These are phyloP conservation scores for Leccinum ochraceum DNA, from an alignment of 768 basidiomycete species.

Conservation along the genomic window DNA sequence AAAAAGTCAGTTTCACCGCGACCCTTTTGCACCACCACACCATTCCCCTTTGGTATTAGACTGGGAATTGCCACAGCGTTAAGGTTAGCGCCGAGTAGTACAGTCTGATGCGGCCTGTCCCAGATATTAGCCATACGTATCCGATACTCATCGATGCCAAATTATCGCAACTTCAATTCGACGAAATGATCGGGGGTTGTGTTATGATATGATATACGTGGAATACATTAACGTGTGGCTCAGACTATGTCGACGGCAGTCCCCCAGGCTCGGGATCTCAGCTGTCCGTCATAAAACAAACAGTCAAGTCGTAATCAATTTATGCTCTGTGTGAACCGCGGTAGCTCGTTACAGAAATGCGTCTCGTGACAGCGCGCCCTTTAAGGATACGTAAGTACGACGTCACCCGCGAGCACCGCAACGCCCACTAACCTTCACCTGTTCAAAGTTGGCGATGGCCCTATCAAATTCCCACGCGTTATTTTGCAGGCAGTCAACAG, in stretches of 20 bases:
- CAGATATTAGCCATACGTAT: slow-evolving; percentile 23
- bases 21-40: slow-evolving; percentile 4
- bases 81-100: slow-evolving; percentile 18
- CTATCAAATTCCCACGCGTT: slow-evolving; percentile 84
- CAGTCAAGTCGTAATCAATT: slow-evolving; percentile 4
- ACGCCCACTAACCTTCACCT: slow-evolving; percentile 69
- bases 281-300: not conserved
- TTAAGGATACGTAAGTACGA: slow-evolving; percentile 29
- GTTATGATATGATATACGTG: slow-evolving; percentile 25
- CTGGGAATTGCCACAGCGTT: slow-evolving; percentile 9
- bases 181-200: slow-evolving; percentile 21
- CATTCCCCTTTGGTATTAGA: slow-evolving; percentile 18
- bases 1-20: slow-evolving; percentile 12
- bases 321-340: slow-evolving; percentile 17
- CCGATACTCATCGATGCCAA: slow-evolving; percentile 17
- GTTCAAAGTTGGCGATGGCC: slow-evolving; percentile 84
- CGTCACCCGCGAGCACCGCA: slow-evolving; percentile 4
- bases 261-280: not conserved
- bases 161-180: slow-evolving; percentile 16
- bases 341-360: slow-evolving; percentile 46
- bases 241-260: not conserved
- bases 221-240: slow-evolving; percentile 25
- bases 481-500: slow-evolving; percentile 80
- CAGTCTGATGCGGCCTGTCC: slow-evolving; percentile 20
- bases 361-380: slow-evolving; percentile 54